These are phyloP conservation scores for Torulaspora gathmanii DNA, from an alignment of 805 yeast species.

Conservation along the genomic window DNA sequence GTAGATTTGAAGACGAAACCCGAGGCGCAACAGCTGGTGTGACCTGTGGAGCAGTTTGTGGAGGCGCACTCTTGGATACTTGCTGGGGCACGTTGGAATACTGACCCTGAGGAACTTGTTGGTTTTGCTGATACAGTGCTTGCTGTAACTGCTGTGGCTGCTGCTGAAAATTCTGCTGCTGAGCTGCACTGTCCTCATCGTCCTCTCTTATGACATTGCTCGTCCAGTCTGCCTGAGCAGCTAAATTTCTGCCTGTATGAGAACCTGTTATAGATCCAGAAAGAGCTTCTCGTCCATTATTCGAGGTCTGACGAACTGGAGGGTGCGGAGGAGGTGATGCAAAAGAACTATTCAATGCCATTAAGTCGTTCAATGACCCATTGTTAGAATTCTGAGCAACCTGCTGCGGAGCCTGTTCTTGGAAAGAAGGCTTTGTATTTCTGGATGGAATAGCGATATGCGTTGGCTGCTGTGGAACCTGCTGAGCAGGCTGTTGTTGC, in stretches of 20 bases:
- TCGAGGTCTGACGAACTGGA: slow-evolving; percentile 10
- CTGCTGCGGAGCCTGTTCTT: slow-evolving; percentile 16
- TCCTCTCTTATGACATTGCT: slow-evolving; percentile 13
- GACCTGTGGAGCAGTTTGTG: slow-evolving; percentile 29
- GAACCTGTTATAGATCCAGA: background rate
- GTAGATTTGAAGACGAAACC: slow-evolving; percentile 35
- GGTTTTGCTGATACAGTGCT: slow-evolving; percentile 9
- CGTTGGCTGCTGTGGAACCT: slow-evolving; percentile 20
- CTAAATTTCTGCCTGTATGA: slow-evolving; percentile 5
- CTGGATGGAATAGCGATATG: slow-evolving; percentile 37
- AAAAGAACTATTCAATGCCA: slow-evolving; percentile 54
- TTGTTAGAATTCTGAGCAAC: slow-evolving; percentile 29
- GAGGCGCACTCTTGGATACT: slow-evolving; percentile 46
- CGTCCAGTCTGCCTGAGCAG: slow-evolving; percentile 10
- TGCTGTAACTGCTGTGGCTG: slow-evolving; percentile 13
- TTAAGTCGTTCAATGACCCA: slow-evolving; percentile 62
- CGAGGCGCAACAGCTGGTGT: slow-evolving; percentile 38
- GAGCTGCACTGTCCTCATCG: slow-evolving; percentile 10
- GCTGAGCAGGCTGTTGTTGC: slow-evolving; percentile 17
- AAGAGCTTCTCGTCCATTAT: slow-evolving; percentile 9
- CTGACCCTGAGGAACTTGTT: slow-evolving; percentile 15
- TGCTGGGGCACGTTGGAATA: slow-evolving; percentile 18
- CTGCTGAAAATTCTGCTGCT: slow-evolving; percentile 21
- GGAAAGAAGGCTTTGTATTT: slow-evolving; percentile 37
- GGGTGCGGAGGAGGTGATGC: slow-evolving; percentile 35